Evolutionary conservation across 2,329 filamentous ascomycete genomes (phyloP).

Genomic region (Nemania sp.): DNA sequence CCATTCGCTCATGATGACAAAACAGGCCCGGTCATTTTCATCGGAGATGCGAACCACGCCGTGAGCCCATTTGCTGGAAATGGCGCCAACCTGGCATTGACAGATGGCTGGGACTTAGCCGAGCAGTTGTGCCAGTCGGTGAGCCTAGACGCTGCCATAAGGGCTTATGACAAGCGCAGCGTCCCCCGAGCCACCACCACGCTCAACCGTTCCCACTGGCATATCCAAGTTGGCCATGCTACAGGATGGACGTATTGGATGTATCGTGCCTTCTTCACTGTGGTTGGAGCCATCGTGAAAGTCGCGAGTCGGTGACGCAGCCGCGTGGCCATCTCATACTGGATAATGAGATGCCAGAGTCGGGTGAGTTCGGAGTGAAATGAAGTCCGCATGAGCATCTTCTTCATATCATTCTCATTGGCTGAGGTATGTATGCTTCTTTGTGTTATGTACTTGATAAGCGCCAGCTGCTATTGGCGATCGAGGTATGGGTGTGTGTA

Average conservation of each 20-base stretch:
- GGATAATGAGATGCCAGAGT: neutral
- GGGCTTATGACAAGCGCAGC: constrained; percentile 43
- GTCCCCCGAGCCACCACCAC: constrained; percentile 40
- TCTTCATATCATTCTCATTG: too few relatives aligned
- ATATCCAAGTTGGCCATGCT: constrained; percentile 20
- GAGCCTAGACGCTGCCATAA: constrained; percentile 36
- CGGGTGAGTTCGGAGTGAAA: neutral
- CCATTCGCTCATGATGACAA: constrained; percentile 45
- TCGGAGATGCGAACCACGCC: constrained; percentile 56
- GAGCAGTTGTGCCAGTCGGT: constrained; percentile 41
- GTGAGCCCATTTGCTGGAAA: constrained; percentile 53
- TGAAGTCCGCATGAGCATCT: too few relatives aligned
- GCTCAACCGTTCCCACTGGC: constrained; percentile 24
- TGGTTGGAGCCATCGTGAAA: constrained; percentile 6
- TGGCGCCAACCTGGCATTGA: constrained; percentile 52
- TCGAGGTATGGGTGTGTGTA: too few relatives aligned
- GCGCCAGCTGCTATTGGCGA: too few relatives aligned
- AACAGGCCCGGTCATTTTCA: constrained; percentile 44
- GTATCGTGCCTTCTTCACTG: constrained; percentile 21
- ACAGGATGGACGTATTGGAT: constrained; percentile 15
- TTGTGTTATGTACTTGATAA: too few relatives aligned
- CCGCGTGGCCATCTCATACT: neutral
- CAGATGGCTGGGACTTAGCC: constrained; percentile 52
- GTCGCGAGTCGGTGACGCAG: constrained; percentile 3
- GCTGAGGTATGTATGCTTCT: too few relatives aligned